Evolutionary conservation across 2,329 filamentous ascomycete species (phyloP), one percentile per base, ranked within the genome.

Genomic region (Beauveria asiatica): DNA sequence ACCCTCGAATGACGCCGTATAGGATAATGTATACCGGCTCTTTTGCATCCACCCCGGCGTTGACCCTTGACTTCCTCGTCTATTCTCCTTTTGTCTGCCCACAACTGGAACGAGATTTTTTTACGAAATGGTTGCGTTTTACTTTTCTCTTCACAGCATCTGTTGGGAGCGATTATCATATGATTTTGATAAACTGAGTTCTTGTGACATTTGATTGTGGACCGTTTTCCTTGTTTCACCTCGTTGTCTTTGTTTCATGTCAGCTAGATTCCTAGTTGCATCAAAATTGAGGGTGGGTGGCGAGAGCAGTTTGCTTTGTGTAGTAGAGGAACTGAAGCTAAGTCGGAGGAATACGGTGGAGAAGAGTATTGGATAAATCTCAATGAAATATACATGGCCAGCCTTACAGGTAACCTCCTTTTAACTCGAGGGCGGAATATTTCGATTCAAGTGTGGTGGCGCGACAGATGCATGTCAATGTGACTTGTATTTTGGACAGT

Each of bases 11-110:
- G 56, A 51, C 46, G n/a, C 16, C 42, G 46, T 45, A 58, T 44
- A 45, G 37, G 56, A 51, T 19, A 33, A 25, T 37, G 46, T 51
- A 25, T 33, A 27, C 27, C 11, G 33, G 30, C 19, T 57, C 17
- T 58, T 45, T 23, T 25, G 56, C 56, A 58, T 58, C 46, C 17
- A 33, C 44, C 17, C 9, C 25, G 56, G 56, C 46, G 56, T 50
- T 58, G 44, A 3, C 9, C 21, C 21, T 58, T 21, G 27, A n/a
- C 7, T n/a, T 17, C 17, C 21, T 27, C 27, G 8, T 9, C 17
- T 6, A 33, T 50, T 9, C 23, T 27, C n/a, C n/a, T 46, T 19
- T 37, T 56, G 51, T n/a, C 23, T 13, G n/a, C 17, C 30, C 16
- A 23, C 23, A 13, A 13, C 5, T 39, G 19, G 33, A 13, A 39